A percentile compares a stretch with the other conserved stretches of the same genome.
phyloP scores from a whole-genome alignment of 2,329 filamentous ascomycete genomes.

The Scedosporium minutisporum region DNA sequence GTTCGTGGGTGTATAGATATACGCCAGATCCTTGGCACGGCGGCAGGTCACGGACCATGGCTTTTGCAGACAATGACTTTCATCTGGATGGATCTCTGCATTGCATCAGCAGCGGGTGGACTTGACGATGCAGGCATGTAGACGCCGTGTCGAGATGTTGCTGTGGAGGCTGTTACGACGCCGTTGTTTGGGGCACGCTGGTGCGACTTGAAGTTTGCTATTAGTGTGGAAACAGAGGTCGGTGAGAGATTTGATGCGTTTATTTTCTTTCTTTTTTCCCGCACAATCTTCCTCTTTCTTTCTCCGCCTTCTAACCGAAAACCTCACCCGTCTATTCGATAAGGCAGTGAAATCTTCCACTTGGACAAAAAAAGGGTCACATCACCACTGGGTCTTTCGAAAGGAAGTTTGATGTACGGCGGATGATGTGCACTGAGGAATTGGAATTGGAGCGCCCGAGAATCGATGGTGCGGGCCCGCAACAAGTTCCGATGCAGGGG shows the following conservation, averaged over 20 bases:
- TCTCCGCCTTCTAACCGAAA: no score
- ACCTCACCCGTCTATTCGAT: no score
- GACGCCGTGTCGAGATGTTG: background rate
- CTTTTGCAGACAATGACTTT: background rate
- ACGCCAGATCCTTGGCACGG: background rate
- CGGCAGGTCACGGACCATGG: conserved; percentile 4
- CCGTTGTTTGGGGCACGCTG: no score
- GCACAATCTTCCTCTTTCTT: no score
- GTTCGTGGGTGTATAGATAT: background rate
- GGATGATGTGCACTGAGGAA: background rate
- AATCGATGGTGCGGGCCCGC: background rate
- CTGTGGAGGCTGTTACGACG: background rate
- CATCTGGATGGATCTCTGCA: background rate
- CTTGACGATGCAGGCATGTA: background rate
- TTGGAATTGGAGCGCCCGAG: background rate
- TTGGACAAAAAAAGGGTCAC: background rate
- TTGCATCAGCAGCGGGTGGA: background rate
- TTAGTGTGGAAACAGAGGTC: no score
- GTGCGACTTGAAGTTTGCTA: no score
- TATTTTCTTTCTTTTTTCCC: background rate
- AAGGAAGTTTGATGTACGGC: conserved; percentile 2
- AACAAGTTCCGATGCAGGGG: background rate
- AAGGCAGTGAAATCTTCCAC: no score
- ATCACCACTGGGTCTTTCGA: background rate
- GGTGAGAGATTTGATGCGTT: background rate